These are phyloP conservation scores for Grigorovia yakushimaensis DNA, from an alignment of 805 yeast species.

Conservation along the genomic window DNA sequence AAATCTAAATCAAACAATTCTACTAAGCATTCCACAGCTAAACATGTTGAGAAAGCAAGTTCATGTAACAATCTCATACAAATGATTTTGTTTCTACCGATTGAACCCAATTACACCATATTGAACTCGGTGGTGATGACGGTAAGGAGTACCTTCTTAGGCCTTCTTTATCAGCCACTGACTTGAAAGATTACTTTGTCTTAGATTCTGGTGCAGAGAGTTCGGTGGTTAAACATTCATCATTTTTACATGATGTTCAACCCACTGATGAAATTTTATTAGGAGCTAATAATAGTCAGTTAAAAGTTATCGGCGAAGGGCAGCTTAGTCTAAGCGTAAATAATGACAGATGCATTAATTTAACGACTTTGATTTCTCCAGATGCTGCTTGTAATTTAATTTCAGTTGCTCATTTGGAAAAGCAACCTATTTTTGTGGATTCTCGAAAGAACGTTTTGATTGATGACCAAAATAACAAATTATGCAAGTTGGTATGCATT, in stretches of 20 bases:
- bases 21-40: no score
- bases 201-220: slow-evolving; percentile 1
- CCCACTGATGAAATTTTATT: neutral
- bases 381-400: neutral
- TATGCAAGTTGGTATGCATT: no score
- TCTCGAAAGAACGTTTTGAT: no score
- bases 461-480: no score
- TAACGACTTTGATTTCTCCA: neutral
- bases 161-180: neutral
- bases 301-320: neutral
- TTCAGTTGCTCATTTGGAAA: no score
- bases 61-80: no score
- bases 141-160: neutral
- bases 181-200: neutral
- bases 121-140: no score
- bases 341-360: neutral
- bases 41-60: no score
- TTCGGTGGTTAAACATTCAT: neutral
- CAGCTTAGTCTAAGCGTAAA: neutral
- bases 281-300: neutral
- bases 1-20: no score
- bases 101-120: neutral
- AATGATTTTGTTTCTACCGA: neutral
- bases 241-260: neutral
- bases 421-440: no score